phyloP scores from a whole-genome alignment of 805 yeast genomes.

The Yarrowia bubula region DNA sequence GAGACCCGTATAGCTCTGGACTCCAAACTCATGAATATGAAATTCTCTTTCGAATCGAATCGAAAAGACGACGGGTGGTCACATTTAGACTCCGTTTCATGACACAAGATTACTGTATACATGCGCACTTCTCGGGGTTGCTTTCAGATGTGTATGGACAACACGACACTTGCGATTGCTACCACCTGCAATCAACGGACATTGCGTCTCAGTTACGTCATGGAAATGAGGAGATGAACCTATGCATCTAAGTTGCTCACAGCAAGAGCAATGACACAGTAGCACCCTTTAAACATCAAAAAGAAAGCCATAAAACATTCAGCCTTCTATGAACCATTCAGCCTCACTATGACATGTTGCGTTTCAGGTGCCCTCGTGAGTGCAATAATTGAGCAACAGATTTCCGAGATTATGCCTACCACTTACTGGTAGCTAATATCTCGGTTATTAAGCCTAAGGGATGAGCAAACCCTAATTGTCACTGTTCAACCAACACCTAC shows the following conservation, averaged over 20 bases:
- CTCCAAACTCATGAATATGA: neutral
- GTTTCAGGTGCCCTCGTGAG: neutral
- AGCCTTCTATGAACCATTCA: no score
- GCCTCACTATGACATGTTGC: neutral
- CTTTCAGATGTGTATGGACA: neutral
- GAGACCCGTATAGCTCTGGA: no score
- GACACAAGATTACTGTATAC: neutral
- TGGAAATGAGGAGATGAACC: neutral
- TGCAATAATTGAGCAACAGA: neutral
- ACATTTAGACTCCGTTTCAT: slow-evolving; percentile 5
- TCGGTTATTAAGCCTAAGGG: no score
- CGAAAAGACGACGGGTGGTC: neutral
- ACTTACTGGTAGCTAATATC: no score
- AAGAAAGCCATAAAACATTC: neutral
- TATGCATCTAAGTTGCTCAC: neutral
- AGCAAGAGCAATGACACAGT: no score
- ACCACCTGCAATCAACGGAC: neutral
- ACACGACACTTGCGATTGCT: neutral
- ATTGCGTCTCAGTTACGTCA: neutral
- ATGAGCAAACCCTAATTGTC: slow-evolving; percentile 1
- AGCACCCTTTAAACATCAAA: no score
- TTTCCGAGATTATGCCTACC: no score
- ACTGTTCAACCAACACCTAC: neutral
- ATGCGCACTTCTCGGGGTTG: neutral
- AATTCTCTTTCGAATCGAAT: neutral